These are phyloP conservation scores for Ceratocystis cubensis DNA, from an alignment of 2,329 filamentous ascomycete genomes.

Conservation along the genomic window DNA sequence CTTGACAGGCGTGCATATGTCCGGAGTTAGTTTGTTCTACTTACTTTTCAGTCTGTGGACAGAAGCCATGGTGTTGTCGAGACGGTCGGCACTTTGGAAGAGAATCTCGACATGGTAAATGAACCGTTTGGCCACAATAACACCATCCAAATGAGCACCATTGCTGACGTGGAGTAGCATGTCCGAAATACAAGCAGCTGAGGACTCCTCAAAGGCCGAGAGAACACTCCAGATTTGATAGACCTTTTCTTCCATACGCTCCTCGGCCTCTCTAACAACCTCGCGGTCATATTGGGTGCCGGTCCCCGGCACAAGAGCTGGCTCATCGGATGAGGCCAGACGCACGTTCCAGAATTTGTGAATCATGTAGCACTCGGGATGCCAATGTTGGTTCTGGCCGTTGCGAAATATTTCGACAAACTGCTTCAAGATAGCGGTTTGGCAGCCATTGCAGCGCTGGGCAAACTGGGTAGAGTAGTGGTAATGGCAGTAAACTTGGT, in stretches of 20 bases:
- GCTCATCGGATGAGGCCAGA: slow-evolving; percentile 31
- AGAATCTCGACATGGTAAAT: slow-evolving; percentile 92
- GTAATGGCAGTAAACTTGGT: slow-evolving; percentile 94
- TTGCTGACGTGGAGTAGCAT: slow-evolving; percentile 99
- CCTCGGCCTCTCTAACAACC: slow-evolving; percentile 70
- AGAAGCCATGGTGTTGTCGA: slow-evolving; percentile 57
- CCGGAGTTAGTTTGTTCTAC: slow-evolving; percentile 23
- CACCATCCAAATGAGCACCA: slow-evolving; percentile 86
- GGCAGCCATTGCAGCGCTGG: slow-evolving; percentile 89
- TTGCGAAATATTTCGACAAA: slow-evolving; percentile 98
- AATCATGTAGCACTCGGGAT: slow-evolving; percentile 99
- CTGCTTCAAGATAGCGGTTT: slow-evolving; percentile 94
- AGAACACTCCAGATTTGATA: slow-evolving; percentile 97
- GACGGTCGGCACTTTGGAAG: slow-evolving; percentile 73
- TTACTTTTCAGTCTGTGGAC: slow-evolving; percentile 47
- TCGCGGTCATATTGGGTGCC: slow-evolving; percentile 43
- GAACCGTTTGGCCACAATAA: slow-evolving; percentile 88
- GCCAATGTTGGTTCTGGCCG: slow-evolving; percentile 97
- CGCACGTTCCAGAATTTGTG: slow-evolving; percentile 99
- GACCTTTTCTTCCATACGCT: slow-evolving; percentile 94
- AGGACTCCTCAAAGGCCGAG: slow-evolving; percentile 94
- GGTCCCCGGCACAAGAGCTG: slow-evolving; percentile 13
- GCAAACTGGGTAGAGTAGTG: slow-evolving; percentile 98
- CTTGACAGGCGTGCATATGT: slow-evolving; percentile 1
- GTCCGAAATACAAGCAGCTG: slow-evolving; percentile 94